Percentiles rank a stretch among this genome's conserved stretches.
phyloP scores from a whole-genome alignment of 306 rosid genomes.

The Dalbergia cochinchinensis region DNA sequence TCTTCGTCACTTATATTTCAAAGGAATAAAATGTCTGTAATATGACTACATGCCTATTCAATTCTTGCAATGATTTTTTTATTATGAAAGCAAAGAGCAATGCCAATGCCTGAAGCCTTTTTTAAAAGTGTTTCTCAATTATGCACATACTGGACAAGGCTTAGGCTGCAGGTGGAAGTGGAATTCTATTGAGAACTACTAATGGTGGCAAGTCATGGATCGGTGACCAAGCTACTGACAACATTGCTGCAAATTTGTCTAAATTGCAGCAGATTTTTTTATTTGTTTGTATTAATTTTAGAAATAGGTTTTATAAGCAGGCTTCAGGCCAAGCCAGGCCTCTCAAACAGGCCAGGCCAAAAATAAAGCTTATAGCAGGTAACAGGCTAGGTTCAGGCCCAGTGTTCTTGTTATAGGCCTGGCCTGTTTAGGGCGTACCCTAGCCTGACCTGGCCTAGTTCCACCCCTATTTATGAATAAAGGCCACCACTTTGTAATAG shows the following conservation, averaged over 20 bases:
- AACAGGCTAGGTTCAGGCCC: too few relatives aligned
- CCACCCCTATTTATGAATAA: too few relatives aligned
- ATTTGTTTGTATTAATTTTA: too few relatives aligned
- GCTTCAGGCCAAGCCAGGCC: too few relatives aligned
- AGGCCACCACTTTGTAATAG: too few relatives aligned
- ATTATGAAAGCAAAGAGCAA: slow-evolving; percentile 16
- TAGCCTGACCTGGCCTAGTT: too few relatives aligned
- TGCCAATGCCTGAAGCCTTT: slow-evolving; percentile 6
- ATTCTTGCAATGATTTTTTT: slow-evolving; percentile 27
- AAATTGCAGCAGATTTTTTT: too few relatives aligned
- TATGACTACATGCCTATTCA: slow-evolving; percentile 9
- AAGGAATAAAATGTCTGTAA: not conserved
- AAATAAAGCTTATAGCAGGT: too few relatives aligned
- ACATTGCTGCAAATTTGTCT: slow-evolving; percentile 90
- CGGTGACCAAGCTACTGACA: slow-evolving; percentile 97
- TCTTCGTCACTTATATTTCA: slow-evolving; percentile 2
- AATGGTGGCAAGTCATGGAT: slow-evolving; percentile 95
- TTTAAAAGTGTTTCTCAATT: slow-evolving; percentile 22
- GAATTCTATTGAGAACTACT: slow-evolving; percentile 81
- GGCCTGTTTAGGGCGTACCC: too few relatives aligned
- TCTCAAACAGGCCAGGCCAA: too few relatives aligned
- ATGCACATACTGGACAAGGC: slow-evolving; percentile 78
- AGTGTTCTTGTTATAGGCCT: too few relatives aligned
- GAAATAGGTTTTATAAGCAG: too few relatives aligned
- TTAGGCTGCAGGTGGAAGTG: slow-evolving; percentile 99